A percentile compares a stretch with the other conserved stretches of the same genome.
Evolutionary conservation across 2,329 filamentous ascomycete species (phyloP).

Genomic region (Exophiala xenobiotica): DNA sequence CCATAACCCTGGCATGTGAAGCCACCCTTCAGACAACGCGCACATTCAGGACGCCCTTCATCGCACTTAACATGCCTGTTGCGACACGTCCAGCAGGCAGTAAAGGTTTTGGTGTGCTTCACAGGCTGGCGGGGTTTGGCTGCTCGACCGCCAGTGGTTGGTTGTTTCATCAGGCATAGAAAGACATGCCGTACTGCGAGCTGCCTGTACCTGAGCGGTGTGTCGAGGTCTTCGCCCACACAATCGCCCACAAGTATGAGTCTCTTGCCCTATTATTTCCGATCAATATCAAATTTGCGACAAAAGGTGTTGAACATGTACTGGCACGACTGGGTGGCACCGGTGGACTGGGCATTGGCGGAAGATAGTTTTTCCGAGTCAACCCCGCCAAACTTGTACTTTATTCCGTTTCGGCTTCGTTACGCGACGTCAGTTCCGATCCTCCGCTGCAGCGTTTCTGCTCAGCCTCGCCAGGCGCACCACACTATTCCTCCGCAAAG

Average conservation of each 20-base stretch:
- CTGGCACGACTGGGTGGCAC: too few relatives aligned
- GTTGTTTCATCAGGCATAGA: constrained; percentile 13
- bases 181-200: constrained; percentile 6
- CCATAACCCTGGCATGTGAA: constrained; percentile 34
- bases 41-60: constrained; percentile 32
- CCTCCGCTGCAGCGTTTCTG: not conserved
- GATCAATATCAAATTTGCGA: too few relatives aligned
- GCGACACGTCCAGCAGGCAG: constrained; percentile 26
- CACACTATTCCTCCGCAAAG: not conserved
- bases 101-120: constrained; percentile 27
- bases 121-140: constrained; percentile 19
- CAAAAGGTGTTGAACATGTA: too few relatives aligned
- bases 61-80: constrained; percentile 33
- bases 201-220: not conserved
- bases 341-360: too few relatives aligned
- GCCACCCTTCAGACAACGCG: constrained; percentile 32
- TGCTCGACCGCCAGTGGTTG: constrained; percentile 7
- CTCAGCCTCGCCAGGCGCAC: constrained; percentile 23
- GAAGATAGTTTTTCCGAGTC: not conserved
- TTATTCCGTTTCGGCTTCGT: not conserved
- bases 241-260: not conserved
- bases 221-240: not conserved
- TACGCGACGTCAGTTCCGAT: constrained; percentile 6
- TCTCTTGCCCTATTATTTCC: too few relatives aligned
- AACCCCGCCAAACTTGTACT: not conserved